phyloP scores from a whole-genome alignment of 2,329 filamentous ascomycete genomes.

The Nothopassalora personata region DNA sequence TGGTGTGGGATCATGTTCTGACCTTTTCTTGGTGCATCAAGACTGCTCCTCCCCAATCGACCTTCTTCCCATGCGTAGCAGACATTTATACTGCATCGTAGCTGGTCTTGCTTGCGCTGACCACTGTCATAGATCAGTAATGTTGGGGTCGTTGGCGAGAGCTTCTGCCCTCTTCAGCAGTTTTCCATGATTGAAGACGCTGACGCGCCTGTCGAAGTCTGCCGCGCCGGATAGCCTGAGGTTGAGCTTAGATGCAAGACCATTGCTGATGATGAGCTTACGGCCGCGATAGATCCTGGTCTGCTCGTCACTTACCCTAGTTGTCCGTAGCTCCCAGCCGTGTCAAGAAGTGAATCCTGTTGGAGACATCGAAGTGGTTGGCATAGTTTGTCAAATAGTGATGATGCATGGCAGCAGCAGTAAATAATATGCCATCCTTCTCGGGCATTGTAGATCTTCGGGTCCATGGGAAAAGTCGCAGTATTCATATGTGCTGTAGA shows the following conservation, averaged over 20 bases:
- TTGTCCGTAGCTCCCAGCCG: conserved; percentile 14
- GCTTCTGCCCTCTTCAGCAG: conserved; percentile 37
- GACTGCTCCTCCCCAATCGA: conserved; percentile 53
- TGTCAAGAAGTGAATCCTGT: conserved; percentile 46
- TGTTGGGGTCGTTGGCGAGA: conserved; percentile 40
- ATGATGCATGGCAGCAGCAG: conserved; percentile 52
- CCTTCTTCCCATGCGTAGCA: conserved; percentile 45
- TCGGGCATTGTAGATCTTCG: conserved; percentile 39
- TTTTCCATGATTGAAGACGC: conserved; percentile 53
- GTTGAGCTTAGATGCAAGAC: conserved; percentile 53
- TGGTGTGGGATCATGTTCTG: too few species aligned
- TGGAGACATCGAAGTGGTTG: conserved; percentile 45
- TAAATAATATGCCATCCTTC: conserved; percentile 54
- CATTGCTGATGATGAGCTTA: conserved; percentile 57
- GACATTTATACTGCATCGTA: conserved; percentile 58
- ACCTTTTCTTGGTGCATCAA: conserved; percentile 63
- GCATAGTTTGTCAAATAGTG: conserved; percentile 54
- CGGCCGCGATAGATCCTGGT: conserved; percentile 12
- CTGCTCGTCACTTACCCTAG: neutral
- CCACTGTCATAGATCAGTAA: conserved; percentile 45
- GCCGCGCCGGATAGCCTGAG: conserved; percentile 45
- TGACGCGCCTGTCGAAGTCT: conserved; percentile 47
- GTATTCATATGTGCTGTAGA: conserved; percentile 66
- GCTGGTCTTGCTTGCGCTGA: conserved; percentile 58
- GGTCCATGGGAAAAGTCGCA: conserved; percentile 62